Conservation (phyloP, 1,284 basidiomycete genomes). For the Quambalaria eucalypti region DNA sequence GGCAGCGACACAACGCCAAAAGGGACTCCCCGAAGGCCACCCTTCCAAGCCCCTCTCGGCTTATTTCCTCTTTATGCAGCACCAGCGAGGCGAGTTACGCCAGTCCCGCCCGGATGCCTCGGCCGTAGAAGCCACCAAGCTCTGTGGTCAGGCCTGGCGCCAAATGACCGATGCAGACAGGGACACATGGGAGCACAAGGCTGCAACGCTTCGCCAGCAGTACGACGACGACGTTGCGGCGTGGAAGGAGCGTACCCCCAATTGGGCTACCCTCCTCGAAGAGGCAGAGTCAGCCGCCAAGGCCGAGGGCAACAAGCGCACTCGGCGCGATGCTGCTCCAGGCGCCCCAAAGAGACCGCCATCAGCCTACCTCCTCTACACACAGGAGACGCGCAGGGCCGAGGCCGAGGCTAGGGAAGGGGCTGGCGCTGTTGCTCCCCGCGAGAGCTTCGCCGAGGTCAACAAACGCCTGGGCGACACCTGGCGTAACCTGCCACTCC, state of each 20-base stretch:
- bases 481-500: not conserved
- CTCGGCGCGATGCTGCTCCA: not conserved
- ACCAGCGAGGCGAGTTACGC: not conserved
- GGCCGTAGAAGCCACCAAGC: not conserved
- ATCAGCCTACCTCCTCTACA: not conserved
- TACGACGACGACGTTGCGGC: not conserved
- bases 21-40: not conserved
- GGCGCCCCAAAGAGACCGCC: not conserved
- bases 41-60: not conserved
- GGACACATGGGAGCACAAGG: not conserved
- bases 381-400: not conserved
- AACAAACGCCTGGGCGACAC: not conserved
- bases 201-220: not conserved
- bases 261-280: not conserved
- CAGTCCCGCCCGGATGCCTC: not conserved
- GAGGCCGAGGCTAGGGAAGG: not conserved
- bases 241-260: not conserved
- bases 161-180: not conserved
- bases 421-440: not conserved
- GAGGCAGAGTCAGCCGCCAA: not conserved
- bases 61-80: not conserved
- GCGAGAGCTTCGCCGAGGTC: not conserved
- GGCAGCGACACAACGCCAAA: not conserved
- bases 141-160: not conserved
- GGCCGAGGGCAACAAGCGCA: not conserved